Evolutionary conservation across 2,329 filamentous ascomycete genomes (phyloP), one percentile per base, ranked within the genome.

Genomic region (Sarocladium brachiariae): DNA sequence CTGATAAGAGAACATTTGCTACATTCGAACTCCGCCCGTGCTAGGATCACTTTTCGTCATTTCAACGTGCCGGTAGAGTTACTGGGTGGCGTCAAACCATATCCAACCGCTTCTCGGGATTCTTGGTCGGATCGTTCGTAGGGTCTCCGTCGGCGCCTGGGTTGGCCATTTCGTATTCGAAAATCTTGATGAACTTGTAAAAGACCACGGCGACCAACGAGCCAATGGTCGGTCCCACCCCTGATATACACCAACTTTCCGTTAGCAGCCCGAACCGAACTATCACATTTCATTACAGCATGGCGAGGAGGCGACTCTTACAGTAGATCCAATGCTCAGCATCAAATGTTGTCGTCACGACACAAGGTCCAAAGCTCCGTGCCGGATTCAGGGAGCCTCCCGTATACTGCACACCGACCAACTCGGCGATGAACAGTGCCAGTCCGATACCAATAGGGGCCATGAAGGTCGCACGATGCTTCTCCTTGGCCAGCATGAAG

Each of bases 401-500:
- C 9, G 74, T 76, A 52, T 70, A 76, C 54, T 70, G 70, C 16
- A 76, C 66, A 25, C 72, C 73, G 4, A 68, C 67, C 54, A 76
- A 59, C 54, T 74, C 68, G 3, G 65, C 64, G 33, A 75, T 68
- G 57, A 75, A 75, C 4, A 74, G 59, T 13, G 70, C 65, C 51
- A 75, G 58, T 2, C 71, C 71, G 39, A 76, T 75, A 4, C 73
- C 73, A 1, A 76, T 62, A 0, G 73, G 73, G 13, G 73, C 73
- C 14, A 76, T 65, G 50, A 73, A 74, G 1, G 72, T 75, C 0
- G 65, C 72, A 4, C 64, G 62, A 50, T 75, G 73, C 57, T 76
- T 74, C 59, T 76, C 73, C 23, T 71, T 71, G 19, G 73, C 73
- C n/a, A 76, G 64, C 72, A 76, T 75, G 54, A 76, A 73, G 50